A percentile compares a stretch with the other conserved stretches of the same genome.
These are phyloP conservation scores for Arxiozyma slooffiae DNA, from an alignment of 1,139 yeast species.

Conservation along the genomic window DNA sequence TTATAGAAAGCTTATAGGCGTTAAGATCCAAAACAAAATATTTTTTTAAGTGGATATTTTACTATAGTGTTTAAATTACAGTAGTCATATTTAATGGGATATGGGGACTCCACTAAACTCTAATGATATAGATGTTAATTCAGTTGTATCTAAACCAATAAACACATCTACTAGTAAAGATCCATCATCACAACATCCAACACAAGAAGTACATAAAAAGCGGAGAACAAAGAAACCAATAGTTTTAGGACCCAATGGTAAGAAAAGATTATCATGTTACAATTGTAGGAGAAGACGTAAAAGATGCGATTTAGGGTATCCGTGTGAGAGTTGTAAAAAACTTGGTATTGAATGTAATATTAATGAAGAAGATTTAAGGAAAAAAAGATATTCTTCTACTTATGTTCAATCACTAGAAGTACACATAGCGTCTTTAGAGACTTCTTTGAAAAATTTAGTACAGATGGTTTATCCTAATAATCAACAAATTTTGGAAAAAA, in stretches of 20 bases:
- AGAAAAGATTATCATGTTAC: conserved; percentile 28
- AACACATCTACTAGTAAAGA: neutral
- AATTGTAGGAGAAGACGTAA: conserved; percentile 33
- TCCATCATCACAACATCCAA: neutral
- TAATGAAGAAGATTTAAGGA: conserved; percentile 44
- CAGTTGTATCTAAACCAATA: neutral
- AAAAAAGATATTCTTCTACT: conserved; percentile 42
- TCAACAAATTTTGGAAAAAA: conserved; percentile 11
- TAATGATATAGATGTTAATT: too few species aligned
- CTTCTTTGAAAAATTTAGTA: conserved; percentile 19
- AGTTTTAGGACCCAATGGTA: conserved; percentile 8
- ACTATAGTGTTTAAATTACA: neutral
- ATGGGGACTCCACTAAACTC: neutral
- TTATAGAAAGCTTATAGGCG: too few species aligned
- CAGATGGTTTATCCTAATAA: conserved; percentile 17
- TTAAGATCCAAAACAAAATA: neutral
- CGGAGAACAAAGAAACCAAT: neutral
- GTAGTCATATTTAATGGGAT: neutral
- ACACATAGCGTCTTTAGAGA: conserved; percentile 26
- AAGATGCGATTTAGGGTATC: conserved; percentile 43
- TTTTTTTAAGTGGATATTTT: too few species aligned
- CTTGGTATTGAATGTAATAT: conserved; percentile 41
- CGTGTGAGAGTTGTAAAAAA: conserved; percentile 43
- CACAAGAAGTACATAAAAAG: neutral
- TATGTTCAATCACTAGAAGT: conserved; percentile 37